phyloP scores from a whole-genome alignment of 192 early-diverging fungal species.

The Coemansia sp. region DNA sequence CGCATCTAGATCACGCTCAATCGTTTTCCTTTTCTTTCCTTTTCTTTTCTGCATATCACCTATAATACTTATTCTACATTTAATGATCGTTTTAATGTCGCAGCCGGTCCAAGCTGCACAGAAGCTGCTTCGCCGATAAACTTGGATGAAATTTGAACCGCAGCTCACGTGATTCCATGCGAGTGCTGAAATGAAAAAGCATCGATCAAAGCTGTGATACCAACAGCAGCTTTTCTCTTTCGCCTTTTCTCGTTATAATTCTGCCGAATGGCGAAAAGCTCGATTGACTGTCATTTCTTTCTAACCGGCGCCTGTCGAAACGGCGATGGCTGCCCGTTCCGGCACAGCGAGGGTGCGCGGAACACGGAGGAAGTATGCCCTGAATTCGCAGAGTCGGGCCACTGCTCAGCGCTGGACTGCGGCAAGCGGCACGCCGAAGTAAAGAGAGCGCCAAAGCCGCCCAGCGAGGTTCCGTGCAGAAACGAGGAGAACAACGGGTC shows the following conservation, averaged over 20 bases:
- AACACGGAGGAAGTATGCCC: constrained; percentile 21
- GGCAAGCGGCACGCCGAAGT: constrained; percentile 30
- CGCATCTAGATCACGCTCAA: neutral
- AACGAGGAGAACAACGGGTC: constrained; percentile 40
- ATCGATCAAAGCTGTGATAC: neutral
- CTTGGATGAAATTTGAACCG: too few relatives aligned
- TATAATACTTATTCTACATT: too few relatives aligned
- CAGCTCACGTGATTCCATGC: too few relatives aligned
- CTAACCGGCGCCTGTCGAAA: constrained; percentile 35
- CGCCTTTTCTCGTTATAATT: neutral
- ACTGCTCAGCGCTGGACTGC: constrained; percentile 34
- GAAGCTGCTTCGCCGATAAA: too few relatives aligned
- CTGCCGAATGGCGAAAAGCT: constrained; percentile 9
- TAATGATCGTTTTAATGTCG: too few relatives aligned
- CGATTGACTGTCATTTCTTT: constrained; percentile 46
- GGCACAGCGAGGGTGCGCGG: constrained; percentile 34
- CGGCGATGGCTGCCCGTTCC: constrained; percentile 33
- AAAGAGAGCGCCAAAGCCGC: constrained; percentile 11
- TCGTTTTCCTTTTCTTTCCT: neutral
- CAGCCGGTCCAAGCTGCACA: too few relatives aligned
- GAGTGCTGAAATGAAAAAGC: neutral
- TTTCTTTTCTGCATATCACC: neutral
- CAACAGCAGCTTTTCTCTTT: neutral
- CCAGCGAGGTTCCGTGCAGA: constrained; percentile 32
- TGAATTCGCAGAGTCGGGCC: constrained; percentile 23